Conservation (phyloP, 306 rosid genomes). For the Adenanthera pavonina region DNA sequence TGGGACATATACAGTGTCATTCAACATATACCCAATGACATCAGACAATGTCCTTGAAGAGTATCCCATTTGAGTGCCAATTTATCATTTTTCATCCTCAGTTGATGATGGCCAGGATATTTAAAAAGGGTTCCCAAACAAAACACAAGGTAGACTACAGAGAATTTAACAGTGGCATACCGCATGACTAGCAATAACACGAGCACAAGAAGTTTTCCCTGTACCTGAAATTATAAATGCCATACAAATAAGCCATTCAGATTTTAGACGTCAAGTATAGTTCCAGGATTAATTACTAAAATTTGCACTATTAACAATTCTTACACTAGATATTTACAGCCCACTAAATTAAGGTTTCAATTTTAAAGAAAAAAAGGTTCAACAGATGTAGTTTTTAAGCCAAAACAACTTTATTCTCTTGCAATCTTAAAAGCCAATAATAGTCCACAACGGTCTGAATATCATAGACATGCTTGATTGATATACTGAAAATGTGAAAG, state of each 20-base stretch:
- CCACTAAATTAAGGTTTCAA: conserved; percentile 30
- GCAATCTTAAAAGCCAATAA: conserved; percentile 5
- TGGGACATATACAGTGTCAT: conserved; percentile 10
- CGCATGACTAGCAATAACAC: conserved; percentile 90
- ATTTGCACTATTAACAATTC: conserved; percentile 10
- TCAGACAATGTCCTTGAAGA: neutral
- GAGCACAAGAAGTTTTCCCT: conserved; percentile 95
- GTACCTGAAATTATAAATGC: conserved; percentile 70
- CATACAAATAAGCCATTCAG: conserved; percentile 37
- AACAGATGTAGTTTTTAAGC: conserved; percentile 15
- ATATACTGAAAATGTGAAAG: neutral
- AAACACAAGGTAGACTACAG: conserved; percentile 12
- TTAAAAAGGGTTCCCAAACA: conserved; percentile 11
- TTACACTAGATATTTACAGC: neutral
- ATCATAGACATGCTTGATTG: neutral
- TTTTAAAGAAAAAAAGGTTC: conserved; percentile 22
- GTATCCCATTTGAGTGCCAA: neutral
- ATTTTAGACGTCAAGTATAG: conserved; percentile 23
- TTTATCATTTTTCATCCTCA: neutral
- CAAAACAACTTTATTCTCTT: conserved; percentile 25
- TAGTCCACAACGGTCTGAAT: conserved; percentile 15
- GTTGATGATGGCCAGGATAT: conserved; percentile 8
- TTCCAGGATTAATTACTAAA: conserved; percentile 16
- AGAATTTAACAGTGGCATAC: conserved; percentile 52
- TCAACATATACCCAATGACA: neutral